Evolutionary conservation across 1,284 basidiomycete species (phyloP), one percentile per base, ranked within the genome.

Genomic region (Irpex rosettiformis): DNA sequence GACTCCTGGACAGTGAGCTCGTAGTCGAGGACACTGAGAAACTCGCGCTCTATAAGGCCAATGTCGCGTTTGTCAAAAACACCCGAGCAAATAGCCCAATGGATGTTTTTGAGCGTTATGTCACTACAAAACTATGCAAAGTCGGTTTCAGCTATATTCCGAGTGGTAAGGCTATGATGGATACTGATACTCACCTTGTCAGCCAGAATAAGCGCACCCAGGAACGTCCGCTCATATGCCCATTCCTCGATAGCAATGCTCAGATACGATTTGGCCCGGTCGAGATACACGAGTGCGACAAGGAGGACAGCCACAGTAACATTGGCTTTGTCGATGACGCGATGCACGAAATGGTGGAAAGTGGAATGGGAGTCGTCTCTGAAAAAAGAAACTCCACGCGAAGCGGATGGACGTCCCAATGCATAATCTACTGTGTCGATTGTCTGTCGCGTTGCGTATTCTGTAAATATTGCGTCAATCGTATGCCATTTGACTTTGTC

Each of bases 61-160:
- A 89, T 81, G 66, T 90, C 88, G 21, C 86, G 81, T 68, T 88
- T 89, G 67, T 87, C 88, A 66, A 90, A 89, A 28, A 89, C 84
- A 55, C 87, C 86, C 0, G 88, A 89, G 73, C 88, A 89, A 11
- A 87, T 74, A 11, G 88, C 86, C 87, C 87, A 89, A 71, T 89
- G 87, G 21, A 88, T 75, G 69, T 89, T 89, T 76, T 89, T 89
- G n/a, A 89, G 76, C 13, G 88, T 88, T 18, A 85, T 87, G 67
- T 89, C 87, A 66, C 89, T 88, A 27, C 84, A 72, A 65, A 89
- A 89, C 86, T 89, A 28, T 28, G 29, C 18, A 11, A 37, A 37
- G 33, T 11, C 11, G n/a, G 18, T 21, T 65, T 68, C 58, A 70
- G 62, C 18, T n/a, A 37, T 2, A 13, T 13, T 37, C 11, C 33